These are phyloP conservation scores for Powellomyces hirtus DNA, from an alignment of 192 early-diverging fungal genomes.

Conservation along the genomic window DNA sequence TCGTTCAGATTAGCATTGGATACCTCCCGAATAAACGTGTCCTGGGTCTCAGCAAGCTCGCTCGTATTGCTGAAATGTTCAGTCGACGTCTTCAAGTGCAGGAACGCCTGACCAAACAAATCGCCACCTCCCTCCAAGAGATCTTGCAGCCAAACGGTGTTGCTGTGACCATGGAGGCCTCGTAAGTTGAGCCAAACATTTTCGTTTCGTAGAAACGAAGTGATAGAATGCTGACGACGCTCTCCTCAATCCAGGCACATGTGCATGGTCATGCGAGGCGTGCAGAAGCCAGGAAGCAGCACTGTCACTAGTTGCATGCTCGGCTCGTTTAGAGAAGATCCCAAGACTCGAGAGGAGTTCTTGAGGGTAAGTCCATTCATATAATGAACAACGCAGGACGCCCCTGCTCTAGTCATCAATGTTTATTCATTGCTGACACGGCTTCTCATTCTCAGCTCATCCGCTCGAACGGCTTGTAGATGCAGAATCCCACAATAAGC, in stretches of 20 bases:
- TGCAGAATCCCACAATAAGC: too few species aligned
- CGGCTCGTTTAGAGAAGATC: constrained; percentile 86
- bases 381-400: neutral
- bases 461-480: neutral
- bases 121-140: constrained; percentile 86
- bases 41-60: constrained; percentile 93
- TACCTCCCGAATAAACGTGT: constrained; percentile 96
- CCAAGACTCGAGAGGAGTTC: constrained; percentile 96
- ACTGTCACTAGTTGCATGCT: constrained; percentile 96
- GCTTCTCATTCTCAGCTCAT: neutral
- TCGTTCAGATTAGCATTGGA: constrained; percentile 78
- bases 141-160: constrained; percentile 93
- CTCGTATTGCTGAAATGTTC: constrained; percentile 98
- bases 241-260: constrained; percentile 81
- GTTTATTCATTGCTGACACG: neutral
- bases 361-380: constrained; percentile 57
- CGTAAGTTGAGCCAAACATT: too few species aligned
- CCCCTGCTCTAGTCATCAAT: neutral
- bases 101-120: constrained; percentile 97
- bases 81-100: constrained; percentile 93
- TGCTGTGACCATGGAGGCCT: constrained; percentile 95
- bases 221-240: too few species aligned
- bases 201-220: too few species aligned
- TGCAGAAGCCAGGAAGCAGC: constrained; percentile 92
- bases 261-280: constrained; percentile 98